Base-by-base conservation (phyloP, 306 rosid genomes). In the Dalbergia cochinchinensis region DNA sequence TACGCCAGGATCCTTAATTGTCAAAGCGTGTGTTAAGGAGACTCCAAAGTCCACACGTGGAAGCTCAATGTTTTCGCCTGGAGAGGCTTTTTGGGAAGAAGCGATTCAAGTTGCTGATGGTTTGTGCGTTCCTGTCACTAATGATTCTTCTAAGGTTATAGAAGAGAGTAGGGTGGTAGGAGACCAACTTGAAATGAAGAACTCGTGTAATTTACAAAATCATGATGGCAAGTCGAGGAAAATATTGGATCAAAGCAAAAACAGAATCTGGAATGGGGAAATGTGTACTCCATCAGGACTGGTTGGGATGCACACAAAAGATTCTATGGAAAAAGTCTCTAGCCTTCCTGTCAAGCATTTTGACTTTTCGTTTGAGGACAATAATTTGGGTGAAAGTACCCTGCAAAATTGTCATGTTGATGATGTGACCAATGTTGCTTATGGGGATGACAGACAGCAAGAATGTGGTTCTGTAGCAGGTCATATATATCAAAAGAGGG, bases 51-150 rank as follows among this genome's bases (percentile, higher is more conserved):
- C 99, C 18, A 83, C 70, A 47, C 80, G 78, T 15, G 96, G 99
- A 60, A 91, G 94, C 85, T 95, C 98, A 31, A 73, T 86, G 59
- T 85, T 93, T 92, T 95, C 99, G 6, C 97, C 99, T 20, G 99
- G 98, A 77, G 97, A 92, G 81, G 94, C 93, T 66, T 95, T 95
- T 69, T 95, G 99, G 99, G 82, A 91, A 53, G 97, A 95, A 86
- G 99, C 97, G 58, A 92, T 95, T 77, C 92, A 90, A 84, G 82
- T 92, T 79, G 99, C 91, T 20, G 99, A 95, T 85, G 94, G 96
- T 86, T 78, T 91, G 78, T 78, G 75, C 78, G 79, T 72, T 87
- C 97, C 93, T 60, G 67, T 33, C 70, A 72, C 62, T 67, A 71
- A 71, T 71, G 80, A 78, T 74, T 73, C 69, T 76, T 81, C 85